These are phyloP conservation scores for Termitomyces sp. DNA, from an alignment of 768 basidiomycete species.

Conservation along the genomic window DNA sequence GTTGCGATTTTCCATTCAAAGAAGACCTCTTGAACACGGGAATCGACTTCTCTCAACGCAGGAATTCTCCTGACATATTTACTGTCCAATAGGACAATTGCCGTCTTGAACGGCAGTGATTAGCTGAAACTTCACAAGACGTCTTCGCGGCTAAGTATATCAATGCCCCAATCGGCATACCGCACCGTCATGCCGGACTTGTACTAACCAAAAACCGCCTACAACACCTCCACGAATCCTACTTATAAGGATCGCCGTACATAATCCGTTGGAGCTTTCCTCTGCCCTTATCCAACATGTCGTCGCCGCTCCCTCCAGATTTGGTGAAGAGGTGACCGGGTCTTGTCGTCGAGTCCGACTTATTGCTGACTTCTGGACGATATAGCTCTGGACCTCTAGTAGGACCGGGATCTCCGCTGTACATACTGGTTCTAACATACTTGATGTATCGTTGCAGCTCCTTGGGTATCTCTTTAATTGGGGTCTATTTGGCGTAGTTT, in stretches of 20 bases:
- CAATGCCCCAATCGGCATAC: neutral
- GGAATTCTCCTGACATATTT: neutral
- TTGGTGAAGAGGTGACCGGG: slow-evolving; percentile 12
- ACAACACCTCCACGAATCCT: neutral
- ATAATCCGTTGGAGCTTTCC: neutral
- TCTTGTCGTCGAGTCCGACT: neutral
- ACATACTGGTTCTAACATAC: neutral
- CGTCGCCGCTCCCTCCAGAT: slow-evolving; percentile 9
- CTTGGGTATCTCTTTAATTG: slow-evolving; percentile 27
- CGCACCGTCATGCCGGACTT: neutral
- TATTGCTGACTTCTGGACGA: neutral
- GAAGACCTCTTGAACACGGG: too few relatives aligned
- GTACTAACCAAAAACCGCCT: too few relatives aligned
- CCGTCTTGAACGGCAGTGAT: too few relatives aligned
- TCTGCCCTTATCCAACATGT: slow-evolving; percentile 1
- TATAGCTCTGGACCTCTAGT: slow-evolving; percentile 20
- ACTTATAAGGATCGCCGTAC: neutral
- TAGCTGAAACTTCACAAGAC: neutral
- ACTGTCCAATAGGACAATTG: too few relatives aligned
- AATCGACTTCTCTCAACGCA: neutral
- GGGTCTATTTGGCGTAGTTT: slow-evolving; percentile 25
- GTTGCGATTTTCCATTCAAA: too few relatives aligned
- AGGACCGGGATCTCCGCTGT: neutral
- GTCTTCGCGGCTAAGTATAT: neutral
- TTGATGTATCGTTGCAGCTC: slow-evolving; percentile 15